A percentile compares a stretch with the other conserved stretches of the same genome.
phyloP scores from a whole-genome alignment of 768 basidiomycete species.

The Boletus bicolor region DNA sequence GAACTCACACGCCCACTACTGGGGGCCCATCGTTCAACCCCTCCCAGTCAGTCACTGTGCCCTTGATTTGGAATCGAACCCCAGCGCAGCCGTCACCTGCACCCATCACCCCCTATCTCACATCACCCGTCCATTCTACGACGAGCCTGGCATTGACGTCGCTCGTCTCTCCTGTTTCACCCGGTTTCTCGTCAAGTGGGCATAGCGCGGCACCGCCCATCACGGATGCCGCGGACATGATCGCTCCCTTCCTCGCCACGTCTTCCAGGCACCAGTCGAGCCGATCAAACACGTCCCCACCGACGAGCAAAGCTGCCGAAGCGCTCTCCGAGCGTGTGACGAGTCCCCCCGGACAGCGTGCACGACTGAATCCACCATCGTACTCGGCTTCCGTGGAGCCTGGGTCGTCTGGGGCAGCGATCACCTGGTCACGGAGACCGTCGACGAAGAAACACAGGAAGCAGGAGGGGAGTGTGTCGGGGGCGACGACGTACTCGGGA shows the following conservation, averaged over 20 bases:
- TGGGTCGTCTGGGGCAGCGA: neutral
- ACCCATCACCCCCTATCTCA: neutral
- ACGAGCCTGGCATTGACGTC: conserved; percentile 4
- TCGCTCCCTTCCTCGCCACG: conserved; percentile 21
- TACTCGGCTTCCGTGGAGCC: conserved; percentile 13
- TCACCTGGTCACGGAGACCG: neutral
- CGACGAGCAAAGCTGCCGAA: conserved; percentile 3
- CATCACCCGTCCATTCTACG: conserved; percentile 11
- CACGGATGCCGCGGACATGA: conserved; percentile 21
- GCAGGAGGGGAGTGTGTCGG: conserved; percentile 5
- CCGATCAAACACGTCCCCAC: neutral
- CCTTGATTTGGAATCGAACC: neutral
- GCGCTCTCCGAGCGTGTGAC: neutral
- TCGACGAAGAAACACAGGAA: conserved; percentile 3
- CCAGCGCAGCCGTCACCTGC: neutral
- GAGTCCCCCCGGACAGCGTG: conserved; percentile 6
- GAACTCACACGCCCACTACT: neutral
- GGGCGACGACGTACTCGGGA: conserved; percentile 5
- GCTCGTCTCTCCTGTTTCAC: neutral
- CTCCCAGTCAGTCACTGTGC: neutral
- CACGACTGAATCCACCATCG: conserved; percentile 29
- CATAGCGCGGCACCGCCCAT: neutral
- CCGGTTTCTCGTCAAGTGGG: neutral
- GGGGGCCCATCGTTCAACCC: neutral
- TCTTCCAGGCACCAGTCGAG: conserved; percentile 4